These are phyloP conservation scores for Diospyros lotus DNA, from an alignment of 148 eudicot genomes.

Conservation along the genomic window DNA sequence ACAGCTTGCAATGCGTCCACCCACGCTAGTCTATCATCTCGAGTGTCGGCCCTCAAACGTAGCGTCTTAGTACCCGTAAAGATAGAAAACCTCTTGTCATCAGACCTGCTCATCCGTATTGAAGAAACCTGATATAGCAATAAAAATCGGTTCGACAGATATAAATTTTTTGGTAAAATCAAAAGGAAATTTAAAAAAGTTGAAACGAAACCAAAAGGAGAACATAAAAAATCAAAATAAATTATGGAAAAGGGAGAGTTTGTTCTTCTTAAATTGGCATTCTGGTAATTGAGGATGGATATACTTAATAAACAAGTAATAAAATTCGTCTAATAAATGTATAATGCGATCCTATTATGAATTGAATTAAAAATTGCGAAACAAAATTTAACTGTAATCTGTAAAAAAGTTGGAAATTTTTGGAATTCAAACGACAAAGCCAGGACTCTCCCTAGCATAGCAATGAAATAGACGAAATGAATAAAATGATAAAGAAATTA, in stretches of 20 bases:
- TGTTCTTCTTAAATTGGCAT: too few relatives aligned
- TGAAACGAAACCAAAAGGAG: neutral
- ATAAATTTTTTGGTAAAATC: neutral
- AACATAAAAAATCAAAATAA: neutral
- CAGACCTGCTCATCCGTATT: slow-evolving; percentile 79
- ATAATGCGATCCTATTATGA: too few relatives aligned
- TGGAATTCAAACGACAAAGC: too few relatives aligned
- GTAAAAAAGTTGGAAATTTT: too few relatives aligned
- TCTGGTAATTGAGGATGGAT: too few relatives aligned
- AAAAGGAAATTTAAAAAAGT: neutral
- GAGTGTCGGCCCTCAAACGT: slow-evolving; percentile 76
- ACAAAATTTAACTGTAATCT: too few relatives aligned
- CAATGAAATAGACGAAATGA: too few relatives aligned
- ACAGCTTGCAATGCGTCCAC: slow-evolving; percentile 82
- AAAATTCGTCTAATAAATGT: too few relatives aligned
- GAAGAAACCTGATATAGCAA: slow-evolving; percentile 57
- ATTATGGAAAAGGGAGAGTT: neutral
- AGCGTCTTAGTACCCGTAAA: slow-evolving; percentile 90
- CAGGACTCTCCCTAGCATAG: too few relatives aligned
- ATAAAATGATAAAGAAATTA: too few relatives aligned
- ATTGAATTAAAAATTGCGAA: too few relatives aligned
- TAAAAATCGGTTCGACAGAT: slow-evolving; percentile 1
- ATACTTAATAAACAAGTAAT: too few relatives aligned
- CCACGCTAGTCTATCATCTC: slow-evolving; percentile 74
- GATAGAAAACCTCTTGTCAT: slow-evolving; percentile 87